Percentiles rank a stretch among this genome's conserved stretches.
These are phyloP conservation scores for Pleurotus tuber-regium DNA, from an alignment of 768 basidiomycete species.

Conservation along the genomic window DNA sequence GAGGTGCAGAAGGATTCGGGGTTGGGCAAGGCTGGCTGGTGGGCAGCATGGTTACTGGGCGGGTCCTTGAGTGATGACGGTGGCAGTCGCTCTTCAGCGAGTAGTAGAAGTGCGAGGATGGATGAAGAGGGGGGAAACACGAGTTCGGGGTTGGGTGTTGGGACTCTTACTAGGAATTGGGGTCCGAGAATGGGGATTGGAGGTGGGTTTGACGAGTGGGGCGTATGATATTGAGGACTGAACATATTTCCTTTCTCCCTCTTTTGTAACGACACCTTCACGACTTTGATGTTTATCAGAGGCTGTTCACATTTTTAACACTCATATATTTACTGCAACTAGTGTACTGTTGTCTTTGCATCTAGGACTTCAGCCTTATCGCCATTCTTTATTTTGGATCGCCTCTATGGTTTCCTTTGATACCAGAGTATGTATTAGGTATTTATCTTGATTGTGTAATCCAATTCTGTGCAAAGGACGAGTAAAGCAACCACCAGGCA, in stretches of 20 bases:
- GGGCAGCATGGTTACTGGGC: conserved; percentile 22
- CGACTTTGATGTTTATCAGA: conserved; percentile 1
- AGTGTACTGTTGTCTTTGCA: not conserved
- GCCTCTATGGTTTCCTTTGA: too few species aligned
- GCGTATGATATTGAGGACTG: conserved; percentile 31
- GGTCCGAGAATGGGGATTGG: conserved; percentile 37
- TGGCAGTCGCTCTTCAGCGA: conserved; percentile 3
- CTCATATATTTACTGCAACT: not conserved
- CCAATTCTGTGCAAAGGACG: too few species aligned
- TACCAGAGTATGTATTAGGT: conserved; percentile 1
- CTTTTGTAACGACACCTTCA: conserved; percentile 7
- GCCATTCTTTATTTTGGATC: too few species aligned
- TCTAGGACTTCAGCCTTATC: too few species aligned
- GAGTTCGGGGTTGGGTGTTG: conserved; percentile 21
- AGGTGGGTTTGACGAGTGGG: conserved; percentile 54
- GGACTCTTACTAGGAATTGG: conserved; percentile 43
- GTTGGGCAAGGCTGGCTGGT: conserved; percentile 21
- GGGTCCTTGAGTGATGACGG: conserved; percentile 10
- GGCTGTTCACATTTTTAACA: not conserved
- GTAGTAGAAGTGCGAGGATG: conserved; percentile 9
- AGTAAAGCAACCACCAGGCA: too few species aligned
- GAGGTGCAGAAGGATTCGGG: conserved; percentile 25
- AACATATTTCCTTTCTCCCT: not conserved
- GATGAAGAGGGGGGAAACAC: conserved; percentile 10
- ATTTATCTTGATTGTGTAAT: too few species aligned